Evolutionary conservation across 208 protist genomes (phyloP).

Genomic region (Endotrypanum monterogeii): DNA sequence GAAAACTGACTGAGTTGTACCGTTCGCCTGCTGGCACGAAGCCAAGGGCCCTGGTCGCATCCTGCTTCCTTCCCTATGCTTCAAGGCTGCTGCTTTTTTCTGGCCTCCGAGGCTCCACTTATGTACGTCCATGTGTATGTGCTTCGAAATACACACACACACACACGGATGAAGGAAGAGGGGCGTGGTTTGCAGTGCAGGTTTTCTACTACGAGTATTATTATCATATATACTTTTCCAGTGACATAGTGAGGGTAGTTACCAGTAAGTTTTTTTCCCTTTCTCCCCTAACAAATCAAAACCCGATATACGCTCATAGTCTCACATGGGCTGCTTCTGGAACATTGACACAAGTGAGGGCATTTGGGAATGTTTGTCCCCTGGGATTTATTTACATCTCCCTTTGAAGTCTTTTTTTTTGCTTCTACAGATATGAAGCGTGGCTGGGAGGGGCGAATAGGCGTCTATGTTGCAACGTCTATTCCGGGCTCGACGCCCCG

Average conservation of each 20-base stretch:
- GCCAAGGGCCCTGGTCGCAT: too few relatives aligned
- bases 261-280: background rate
- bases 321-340: background rate
- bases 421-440: background rate
- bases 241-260: background rate
- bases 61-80: too few relatives aligned
- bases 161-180: background rate
- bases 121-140: too few relatives aligned
- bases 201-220: too few relatives aligned
- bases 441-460: background rate
- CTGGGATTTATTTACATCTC: background rate
- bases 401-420: background rate
- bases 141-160: background rate
- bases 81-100: too few relatives aligned
- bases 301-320: background rate
- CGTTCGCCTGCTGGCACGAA: too few relatives aligned
- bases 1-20: too few relatives aligned
- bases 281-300: background rate
- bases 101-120: too few relatives aligned
- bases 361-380: background rate
- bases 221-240: too few relatives aligned
- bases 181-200: too few relatives aligned
- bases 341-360: background rate
- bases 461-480: background rate
- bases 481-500: background rate